A percentile compares a stretch with the other conserved stretches of the same genome.
These are phyloP conservation scores for Plantago ovata DNA, from an alignment of 257 asterid genomes.

Conservation along the genomic window DNA sequence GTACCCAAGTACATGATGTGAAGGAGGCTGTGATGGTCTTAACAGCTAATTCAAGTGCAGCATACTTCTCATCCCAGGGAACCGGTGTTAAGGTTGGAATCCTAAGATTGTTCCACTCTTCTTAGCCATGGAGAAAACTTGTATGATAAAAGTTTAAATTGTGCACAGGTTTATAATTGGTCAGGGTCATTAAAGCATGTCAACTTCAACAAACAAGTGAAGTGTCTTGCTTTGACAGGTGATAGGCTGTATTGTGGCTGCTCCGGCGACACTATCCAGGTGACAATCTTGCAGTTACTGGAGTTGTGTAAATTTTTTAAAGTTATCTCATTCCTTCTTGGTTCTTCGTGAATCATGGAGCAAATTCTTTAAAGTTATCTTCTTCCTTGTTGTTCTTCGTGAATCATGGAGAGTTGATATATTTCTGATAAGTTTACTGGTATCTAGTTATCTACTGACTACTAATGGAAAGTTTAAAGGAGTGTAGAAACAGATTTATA, in stretches of 20 bases:
- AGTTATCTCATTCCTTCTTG: not conserved
- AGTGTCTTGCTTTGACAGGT: conserved; percentile 47
- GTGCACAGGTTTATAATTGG: conserved; percentile 66
- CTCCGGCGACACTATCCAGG: conserved; percentile 67
- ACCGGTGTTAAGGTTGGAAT: conserved; percentile 64
- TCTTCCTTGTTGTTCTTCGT: no score
- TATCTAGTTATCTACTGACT: no score
- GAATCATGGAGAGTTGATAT: no score
- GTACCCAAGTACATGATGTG: conserved; percentile 74
- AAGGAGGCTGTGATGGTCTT: conserved; percentile 57
- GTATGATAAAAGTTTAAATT: conserved; percentile 1
- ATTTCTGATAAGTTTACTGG: no score
- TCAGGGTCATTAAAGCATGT: conserved; percentile 56
- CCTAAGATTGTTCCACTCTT: not conserved
- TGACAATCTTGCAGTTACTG: conserved; percentile 7
- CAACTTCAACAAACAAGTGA: conserved; percentile 63
- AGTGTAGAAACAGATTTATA: no score
- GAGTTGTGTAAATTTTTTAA: not conserved
- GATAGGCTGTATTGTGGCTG: conserved; percentile 77
- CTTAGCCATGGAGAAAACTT: not conserved
- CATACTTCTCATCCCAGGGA: conserved; percentile 64
- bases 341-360: not conserved
- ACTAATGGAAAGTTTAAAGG: no score
- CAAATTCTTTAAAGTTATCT: no score
- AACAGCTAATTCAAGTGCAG: conserved; percentile 49